phyloP scores from a whole-genome alignment of 2,329 filamentous ascomycete genomes.

The Cordyceps javanica region DNA sequence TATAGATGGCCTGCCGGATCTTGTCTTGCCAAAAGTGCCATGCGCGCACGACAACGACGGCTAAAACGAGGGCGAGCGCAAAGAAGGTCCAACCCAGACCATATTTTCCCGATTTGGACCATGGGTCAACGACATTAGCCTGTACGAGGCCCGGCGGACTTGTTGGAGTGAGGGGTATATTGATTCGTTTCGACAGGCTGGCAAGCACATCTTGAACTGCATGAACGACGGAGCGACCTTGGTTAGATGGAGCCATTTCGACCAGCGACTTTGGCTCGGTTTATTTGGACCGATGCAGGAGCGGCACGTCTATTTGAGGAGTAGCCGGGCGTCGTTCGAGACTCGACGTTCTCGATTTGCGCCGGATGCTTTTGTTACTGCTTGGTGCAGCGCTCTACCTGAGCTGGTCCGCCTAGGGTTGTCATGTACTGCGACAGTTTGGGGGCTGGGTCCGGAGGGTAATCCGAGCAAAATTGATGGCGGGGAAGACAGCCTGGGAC shows the following conservation, averaged over 20 bases:
- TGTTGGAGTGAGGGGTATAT: conserved; percentile 52
- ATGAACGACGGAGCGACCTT: neutral
- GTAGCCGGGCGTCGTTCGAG: neutral
- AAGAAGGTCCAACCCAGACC: conserved; percentile 86
- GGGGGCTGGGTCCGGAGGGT: neutral
- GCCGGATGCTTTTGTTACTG: neutral
- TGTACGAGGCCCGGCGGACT: conserved; percentile 57
- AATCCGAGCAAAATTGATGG: neutral
- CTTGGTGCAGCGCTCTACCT: neutral
- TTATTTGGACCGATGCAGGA: neutral
- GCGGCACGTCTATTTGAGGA: neutral
- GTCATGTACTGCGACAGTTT: neutral
- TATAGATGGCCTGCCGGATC: conserved; percentile 81
- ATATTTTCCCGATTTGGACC: conserved; percentile 77
- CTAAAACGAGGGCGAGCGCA: conserved; percentile 61
- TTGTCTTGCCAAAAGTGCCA: conserved; percentile 94
- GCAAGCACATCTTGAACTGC: conserved; percentile 21
- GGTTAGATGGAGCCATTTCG: neutral
- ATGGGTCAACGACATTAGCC: conserved; percentile 67
- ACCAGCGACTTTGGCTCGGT: neutral
- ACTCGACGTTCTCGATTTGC: neutral
- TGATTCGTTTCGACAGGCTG: conserved; percentile 47
- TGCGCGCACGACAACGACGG: conserved; percentile 63
- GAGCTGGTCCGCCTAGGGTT: neutral
- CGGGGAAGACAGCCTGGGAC: neutral